Percentiles rank a stretch among this genome's conserved stretches.
phyloP scores from a whole-genome alignment of 257 asterid species.

The Solanum chiquidenum region DNA sequence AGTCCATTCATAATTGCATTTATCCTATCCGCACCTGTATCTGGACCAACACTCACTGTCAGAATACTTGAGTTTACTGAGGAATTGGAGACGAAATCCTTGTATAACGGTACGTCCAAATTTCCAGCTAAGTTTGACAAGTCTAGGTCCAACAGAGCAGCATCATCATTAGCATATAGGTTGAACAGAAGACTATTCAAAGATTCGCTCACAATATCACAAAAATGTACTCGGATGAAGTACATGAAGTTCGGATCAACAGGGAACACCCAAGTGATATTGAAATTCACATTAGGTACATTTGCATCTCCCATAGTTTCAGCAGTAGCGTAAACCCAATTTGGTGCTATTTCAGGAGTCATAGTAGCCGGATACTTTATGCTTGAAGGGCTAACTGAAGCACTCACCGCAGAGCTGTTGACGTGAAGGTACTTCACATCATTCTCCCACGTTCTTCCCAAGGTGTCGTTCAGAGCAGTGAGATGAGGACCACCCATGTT shows the following conservation, averaged over 20 bases:
- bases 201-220: constrained; percentile 31
- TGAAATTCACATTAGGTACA: constrained; percentile 26
- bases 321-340: constrained; percentile 37
- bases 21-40: not conserved
- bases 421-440: constrained; percentile 30
- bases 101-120: constrained; percentile 24
- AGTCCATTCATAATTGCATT: constrained; percentile 39
- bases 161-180: constrained; percentile 18
- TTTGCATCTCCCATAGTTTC: constrained; percentile 39
- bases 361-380: constrained; percentile 10
- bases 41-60: constrained; percentile 39
- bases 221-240: constrained; percentile 31
- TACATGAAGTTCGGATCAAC: constrained; percentile 31
- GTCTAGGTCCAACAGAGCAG: constrained; percentile 22
- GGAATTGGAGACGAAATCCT: constrained; percentile 24
- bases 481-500: constrained; percentile 40
- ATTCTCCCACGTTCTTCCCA: constrained; percentile 41
- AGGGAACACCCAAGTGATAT: constrained; percentile 34
- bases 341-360: constrained; percentile 32
- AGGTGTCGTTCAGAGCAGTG: constrained; percentile 33
- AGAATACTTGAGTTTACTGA: constrained; percentile 19
- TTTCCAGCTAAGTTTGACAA: constrained; percentile 23
- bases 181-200: constrained; percentile 26
- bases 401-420: constrained; percentile 29
- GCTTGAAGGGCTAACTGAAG: constrained; percentile 19